These are phyloP conservation scores for Hypoxylon perforatum DNA, from an alignment of 495 filamentous ascomycete species.

Conservation along the genomic window DNA sequence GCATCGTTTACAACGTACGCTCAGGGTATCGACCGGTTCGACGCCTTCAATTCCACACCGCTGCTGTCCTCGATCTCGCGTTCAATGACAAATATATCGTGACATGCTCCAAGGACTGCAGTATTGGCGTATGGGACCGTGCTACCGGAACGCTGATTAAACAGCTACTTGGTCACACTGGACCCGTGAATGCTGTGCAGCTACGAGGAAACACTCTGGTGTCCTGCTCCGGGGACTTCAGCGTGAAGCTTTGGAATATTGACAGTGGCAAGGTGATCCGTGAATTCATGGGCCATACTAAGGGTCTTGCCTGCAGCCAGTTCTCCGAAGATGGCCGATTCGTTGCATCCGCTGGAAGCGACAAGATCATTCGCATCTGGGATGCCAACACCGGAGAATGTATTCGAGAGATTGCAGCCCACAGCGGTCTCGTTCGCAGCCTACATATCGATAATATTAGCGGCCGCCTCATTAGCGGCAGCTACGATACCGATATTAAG, in stretches of 20 bases:
- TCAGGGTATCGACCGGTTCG: constrained; percentile 79
- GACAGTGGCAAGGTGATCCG: constrained; percentile 84
- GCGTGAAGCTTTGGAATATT: constrained; percentile 95
- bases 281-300: constrained; percentile 86
- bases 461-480: constrained; percentile 85
- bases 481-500: constrained; percentile 93
- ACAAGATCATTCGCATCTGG: constrained; percentile 92
- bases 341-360: constrained; percentile 93
- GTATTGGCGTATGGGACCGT: constrained; percentile 93
- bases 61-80: constrained; percentile 91
- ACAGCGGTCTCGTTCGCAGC: constrained; percentile 83
- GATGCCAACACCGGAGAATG: constrained; percentile 90
- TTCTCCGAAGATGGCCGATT: constrained; percentile 90
- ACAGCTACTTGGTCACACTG: constrained; percentile 82
- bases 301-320: constrained; percentile 93
- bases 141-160: constrained; percentile 76
- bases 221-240: constrained; percentile 90
- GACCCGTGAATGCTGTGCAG: constrained; percentile 95
- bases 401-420: constrained; percentile 78
- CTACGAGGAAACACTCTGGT: constrained; percentile 91
- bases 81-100: constrained; percentile 93
- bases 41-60: constrained; percentile 79
- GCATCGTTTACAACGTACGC: constrained; percentile 90
- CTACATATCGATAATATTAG: constrained; percentile 87
- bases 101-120: constrained; percentile 94